Base-by-base conservation (phyloP, 805 yeast species). In the Myxozyma udenii region DNA sequence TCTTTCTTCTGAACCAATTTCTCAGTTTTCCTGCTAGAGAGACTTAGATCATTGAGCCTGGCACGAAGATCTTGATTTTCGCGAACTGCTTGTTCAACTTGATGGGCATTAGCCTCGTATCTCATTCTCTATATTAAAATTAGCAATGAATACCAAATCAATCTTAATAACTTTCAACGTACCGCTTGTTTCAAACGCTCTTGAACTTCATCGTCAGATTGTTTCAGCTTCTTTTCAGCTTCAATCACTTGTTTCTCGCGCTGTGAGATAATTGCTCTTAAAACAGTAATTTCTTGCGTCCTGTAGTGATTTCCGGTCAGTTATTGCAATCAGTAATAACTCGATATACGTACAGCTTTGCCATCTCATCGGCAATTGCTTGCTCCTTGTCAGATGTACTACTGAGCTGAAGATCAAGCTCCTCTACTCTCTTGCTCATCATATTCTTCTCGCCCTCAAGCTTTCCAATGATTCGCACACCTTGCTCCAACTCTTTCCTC, bases 1-100 rank as follows among this genome's bases (percentile, higher is more conserved):
- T 66, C 68, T 55, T 67, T 66, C 44, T 64, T 60, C 18, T 65
- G 60, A 18, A 76, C 58, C 5, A 70, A 68, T 3, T 65, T 63
- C 28, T 64, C 71, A 40, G 70, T 64, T 41, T 69, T 72, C 1
- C 65, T 53, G 5, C 72, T 65, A 1, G 76, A 70, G 18, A 65
- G 65, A 44, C 71, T 73, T 18, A 73, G 62, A 4, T 65, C 53
- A 7, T 67, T 65, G n/a, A 80, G 46, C 49, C 75, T 72, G 6
- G 61, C 63, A 33, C 74, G 66, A 16, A 79, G 62, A n/a, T 63
- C 67, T 24, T 66, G 66, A 57, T 79, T 80, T 52, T 77, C 84
- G 2, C 67, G 67, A 1, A 74, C 46, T 2, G 57, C 54, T 16
- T 47, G 42, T 39, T 51, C 51, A 45, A 53, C 22, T 41, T 45